These are phyloP conservation scores for Nicotiana tomentosiformis DNA, from an alignment of 257 asterid species.

Conservation along the genomic window DNA sequence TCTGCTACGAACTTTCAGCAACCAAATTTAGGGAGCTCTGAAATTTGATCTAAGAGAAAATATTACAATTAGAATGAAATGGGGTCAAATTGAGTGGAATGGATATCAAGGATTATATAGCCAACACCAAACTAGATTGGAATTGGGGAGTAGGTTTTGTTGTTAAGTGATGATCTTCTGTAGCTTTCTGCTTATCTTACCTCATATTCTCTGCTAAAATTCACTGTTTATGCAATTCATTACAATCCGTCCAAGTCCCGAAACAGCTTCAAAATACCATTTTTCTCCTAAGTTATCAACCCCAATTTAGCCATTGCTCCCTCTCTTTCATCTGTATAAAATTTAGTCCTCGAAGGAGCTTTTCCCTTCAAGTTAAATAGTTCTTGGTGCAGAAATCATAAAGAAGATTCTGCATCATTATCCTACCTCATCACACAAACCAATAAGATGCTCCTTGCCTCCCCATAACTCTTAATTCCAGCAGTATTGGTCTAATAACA, in stretches of 20 bases:
- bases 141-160: not conserved
- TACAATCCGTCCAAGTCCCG: not conserved
- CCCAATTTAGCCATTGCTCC: not conserved
- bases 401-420: not conserved
- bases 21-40: not conserved
- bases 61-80: not conserved
- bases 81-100: not conserved
- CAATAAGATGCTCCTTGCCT: not conserved
- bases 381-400: not conserved
- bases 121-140: not conserved
- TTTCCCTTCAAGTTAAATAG: not conserved
- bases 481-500: not conserved
- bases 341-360: not conserved
- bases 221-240: not conserved
- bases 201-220: not conserved
- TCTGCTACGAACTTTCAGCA: not conserved
- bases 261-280: not conserved
- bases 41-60: not conserved
- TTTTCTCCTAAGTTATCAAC: not conserved
- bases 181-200: not conserved
- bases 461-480: not conserved
- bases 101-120: not conserved
- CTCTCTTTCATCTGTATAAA: not conserved
- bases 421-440: not conserved
- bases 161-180: not conserved